These are phyloP conservation scores for Suillus luteus DNA, from an alignment of 768 basidiomycete species.

Conservation along the genomic window DNA sequence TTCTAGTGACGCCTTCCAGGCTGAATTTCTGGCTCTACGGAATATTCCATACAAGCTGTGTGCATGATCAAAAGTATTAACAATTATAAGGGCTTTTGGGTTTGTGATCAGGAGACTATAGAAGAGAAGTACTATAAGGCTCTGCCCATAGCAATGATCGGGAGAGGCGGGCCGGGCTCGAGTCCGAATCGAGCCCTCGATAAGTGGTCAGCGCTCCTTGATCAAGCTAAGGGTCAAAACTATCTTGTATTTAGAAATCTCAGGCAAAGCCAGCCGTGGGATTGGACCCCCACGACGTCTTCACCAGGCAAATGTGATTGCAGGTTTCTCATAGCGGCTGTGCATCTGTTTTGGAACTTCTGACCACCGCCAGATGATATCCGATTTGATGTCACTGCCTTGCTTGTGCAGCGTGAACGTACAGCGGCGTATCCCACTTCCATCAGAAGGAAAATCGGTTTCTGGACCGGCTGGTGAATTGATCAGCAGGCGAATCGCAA, in stretches of 20 bases:
- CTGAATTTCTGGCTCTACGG: neutral
- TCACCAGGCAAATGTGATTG: constrained; percentile 8
- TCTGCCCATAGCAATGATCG: neutral
- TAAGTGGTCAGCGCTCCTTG: neutral
- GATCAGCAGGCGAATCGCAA: constrained; percentile 4
- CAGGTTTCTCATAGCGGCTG: neutral
- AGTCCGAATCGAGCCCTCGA: neutral
- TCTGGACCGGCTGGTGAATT: constrained; percentile 18
- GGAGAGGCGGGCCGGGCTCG: neutral
- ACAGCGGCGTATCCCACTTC: neutral
- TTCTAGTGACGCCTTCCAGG: too few relatives aligned
- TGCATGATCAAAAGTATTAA: neutral
- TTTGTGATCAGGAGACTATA: neutral
- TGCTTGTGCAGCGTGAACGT: constrained; percentile 19
- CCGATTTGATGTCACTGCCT: constrained; percentile 6
- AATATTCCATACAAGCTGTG: neutral
- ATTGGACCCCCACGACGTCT: neutral
- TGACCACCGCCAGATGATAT: constrained; percentile 14
- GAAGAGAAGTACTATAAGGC: neutral
- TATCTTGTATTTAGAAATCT: too few relatives aligned
- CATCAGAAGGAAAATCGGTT: neutral
- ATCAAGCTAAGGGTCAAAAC: neutral
- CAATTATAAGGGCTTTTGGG: neutral
- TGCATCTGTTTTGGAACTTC: constrained; percentile 5
- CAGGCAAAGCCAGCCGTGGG: neutral